Evolutionary conservation across 805 yeast species (phyloP), one percentile per base, ranked within the genome.

Genomic region (Yamadazyma kitorensis): DNA sequence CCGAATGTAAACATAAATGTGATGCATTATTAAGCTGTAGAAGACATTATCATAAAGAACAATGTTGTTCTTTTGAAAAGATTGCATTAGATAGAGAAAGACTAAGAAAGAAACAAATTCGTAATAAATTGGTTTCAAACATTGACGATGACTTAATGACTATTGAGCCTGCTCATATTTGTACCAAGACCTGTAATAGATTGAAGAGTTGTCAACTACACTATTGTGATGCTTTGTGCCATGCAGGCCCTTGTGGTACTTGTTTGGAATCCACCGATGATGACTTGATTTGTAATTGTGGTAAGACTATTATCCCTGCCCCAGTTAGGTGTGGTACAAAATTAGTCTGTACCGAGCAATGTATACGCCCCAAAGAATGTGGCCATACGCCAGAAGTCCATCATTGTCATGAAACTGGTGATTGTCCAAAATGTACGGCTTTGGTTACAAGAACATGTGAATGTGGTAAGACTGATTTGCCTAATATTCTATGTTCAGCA

Each of bases 261-360:
- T 86, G 96, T 54, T 54, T 84, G 31, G 94, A 86, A 49, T 80
- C 91, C 4, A 72, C 83, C n/a, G 75, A 80, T 25, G 86, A 84
- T 13, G 95, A 86, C 52, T 61, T 84, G 45, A 74, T 78, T 3
- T 86, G 96, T 51, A 72, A 81, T 31, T 86, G 96, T 64, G 95
- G 95, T 3, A 68, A 72, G 43, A 86, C 95, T 0, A 72, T 83
- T 3, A 68, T 86, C 5, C 72, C 70, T 14, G 95, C 95, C 0
- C 96, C 96, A 0, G 86, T 86, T 7, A 64, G 95, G 44, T 86
- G 96, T 61, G 95, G 95, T 10, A 76, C 86, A 0, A 66, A 58
- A 28, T 52, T 84, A 4, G 69, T 68, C 8, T 86, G 96, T 59
- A 67, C 64, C 16, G 70, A 74, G 40, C 87, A 75, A 41, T 86